Evolutionary conservation across 352 stramenopile genomes (phyloP), one percentile per base, ranked within the genome.

Genomic region (Poterioochromonas sp.): DNA sequence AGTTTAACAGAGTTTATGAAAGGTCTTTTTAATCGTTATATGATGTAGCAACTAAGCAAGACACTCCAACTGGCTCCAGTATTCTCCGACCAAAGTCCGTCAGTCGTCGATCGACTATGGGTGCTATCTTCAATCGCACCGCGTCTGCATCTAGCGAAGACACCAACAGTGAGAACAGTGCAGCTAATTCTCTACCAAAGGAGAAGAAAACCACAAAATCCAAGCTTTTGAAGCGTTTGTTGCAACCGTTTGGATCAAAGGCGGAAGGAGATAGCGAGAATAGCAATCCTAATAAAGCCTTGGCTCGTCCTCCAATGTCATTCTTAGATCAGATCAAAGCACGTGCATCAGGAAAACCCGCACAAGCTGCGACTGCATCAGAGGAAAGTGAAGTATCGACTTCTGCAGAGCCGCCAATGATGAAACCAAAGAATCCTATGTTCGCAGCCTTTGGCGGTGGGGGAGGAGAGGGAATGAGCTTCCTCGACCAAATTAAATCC

Each of bases 281-380:
- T 18, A 37, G 5, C 29, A 18, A 5, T 32, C 12, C 58, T 32
- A 35, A 12, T 15, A 5, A 5, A 15, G 58, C 58, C 11, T 37
- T 37, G 12, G 12, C 58, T 15, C 29, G 12, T 35, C 29, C 58
- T 32, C 12, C 34, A 18, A 35, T 73, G 37, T 73, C 63, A 26
- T 73, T 73, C 37, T 47, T 73, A 12, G 63, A 73, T 49, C 63
- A 73, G 37, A 73, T 73, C 63, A 73, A 73, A 32, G 12, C 29
- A n/a, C 29, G 37, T 47, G 35, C 11, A n/a, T 5, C 15, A 3
- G 58, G 58, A 8, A 39, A 68, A 15, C 5, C 12, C 26, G 12
- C 12, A 18, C 8, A 11, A 8, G 12, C 12, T 39, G 58, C 5
- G 12, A 29, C 58, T 39, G 58, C 12, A 37, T 12, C 58, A 18